Percentiles rank a stretch among this genome's conserved stretches.
phyloP scores from a whole-genome alignment of 1,284 basidiomycete species.

The Bondarzewia mesenterica region DNA sequence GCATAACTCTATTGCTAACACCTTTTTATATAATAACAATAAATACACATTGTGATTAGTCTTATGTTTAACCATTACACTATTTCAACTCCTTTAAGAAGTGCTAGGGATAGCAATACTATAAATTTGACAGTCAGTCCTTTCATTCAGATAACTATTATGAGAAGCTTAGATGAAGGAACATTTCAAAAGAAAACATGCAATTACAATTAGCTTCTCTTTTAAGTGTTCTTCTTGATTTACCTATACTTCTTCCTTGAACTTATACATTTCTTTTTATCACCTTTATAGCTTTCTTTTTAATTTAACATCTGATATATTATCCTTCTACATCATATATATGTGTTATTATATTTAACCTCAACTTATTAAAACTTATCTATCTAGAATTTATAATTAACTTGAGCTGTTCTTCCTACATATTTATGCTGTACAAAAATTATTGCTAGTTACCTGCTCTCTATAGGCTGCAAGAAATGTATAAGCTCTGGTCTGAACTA shows the following conservation, averaged over 20 bases:
- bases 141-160: conserved; percentile 17
- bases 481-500: not conserved
- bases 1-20: conserved; percentile 17
- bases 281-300: not conserved
- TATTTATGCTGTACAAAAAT: not conserved
- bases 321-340: not conserved
- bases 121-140: conserved; percentile 18
- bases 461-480: not conserved
- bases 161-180: not conserved
- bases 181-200: not conserved
- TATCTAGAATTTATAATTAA: not conserved
- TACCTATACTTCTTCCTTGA: not conserved
- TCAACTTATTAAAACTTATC: not conserved
- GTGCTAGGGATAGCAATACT: conserved; percentile 19
- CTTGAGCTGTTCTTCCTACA: not conserved
- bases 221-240: not conserved
- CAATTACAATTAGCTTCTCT: not conserved
- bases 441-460: not conserved
- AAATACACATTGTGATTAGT: conserved; percentile 2
- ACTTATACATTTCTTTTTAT: not conserved
- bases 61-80: conserved; percentile 17
- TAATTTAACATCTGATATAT: not conserved
- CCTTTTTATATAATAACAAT: conserved; percentile 16
- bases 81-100: conserved; percentile 14
- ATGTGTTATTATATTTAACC: not conserved